Conservation (phyloP, 1,139 yeast genomes). For the Candida mesenterica region DNA sequence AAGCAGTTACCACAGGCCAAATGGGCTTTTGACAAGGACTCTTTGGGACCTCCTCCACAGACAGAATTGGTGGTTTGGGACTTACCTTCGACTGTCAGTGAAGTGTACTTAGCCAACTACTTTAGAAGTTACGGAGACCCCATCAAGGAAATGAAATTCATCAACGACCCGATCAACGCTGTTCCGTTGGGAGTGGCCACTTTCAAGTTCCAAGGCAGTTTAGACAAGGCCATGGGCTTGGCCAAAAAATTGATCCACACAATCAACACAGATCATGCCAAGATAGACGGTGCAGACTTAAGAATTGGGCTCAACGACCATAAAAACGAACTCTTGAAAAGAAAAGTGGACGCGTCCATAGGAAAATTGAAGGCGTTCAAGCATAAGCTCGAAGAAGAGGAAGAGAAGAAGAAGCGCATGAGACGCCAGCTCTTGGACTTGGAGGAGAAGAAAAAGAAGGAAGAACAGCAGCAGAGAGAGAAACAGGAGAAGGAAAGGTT, state of each 20-base stretch:
- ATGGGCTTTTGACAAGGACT: conserved; percentile 62
- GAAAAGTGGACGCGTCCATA: conserved; percentile 33
- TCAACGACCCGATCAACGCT: conserved; percentile 74
- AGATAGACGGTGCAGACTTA: conserved; percentile 41
- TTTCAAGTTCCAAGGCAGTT: conserved; percentile 59
- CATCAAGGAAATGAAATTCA: conserved; percentile 51
- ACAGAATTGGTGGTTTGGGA: conserved; percentile 71
- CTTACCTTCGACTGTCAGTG: conserved; percentile 49
- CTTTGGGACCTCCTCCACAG: conserved; percentile 75
- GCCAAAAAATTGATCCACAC: conserved; percentile 35
- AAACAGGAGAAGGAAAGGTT: conserved; percentile 9
- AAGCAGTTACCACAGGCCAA: conserved; percentile 53
- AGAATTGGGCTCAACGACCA: conserved; percentile 40
- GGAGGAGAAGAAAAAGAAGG: conserved; percentile 25
- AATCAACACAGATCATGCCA: conserved; percentile 28
- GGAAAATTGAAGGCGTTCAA: conserved; percentile 24
- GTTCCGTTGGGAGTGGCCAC: conserved; percentile 77
- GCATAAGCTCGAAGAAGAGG: conserved; percentile 25
- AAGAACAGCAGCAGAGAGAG: conserved; percentile 11
- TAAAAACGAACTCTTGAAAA: conserved; percentile 28
- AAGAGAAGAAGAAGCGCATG: conserved; percentile 28
- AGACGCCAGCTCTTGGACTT: conserved; percentile 16
- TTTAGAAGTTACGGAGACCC: conserved; percentile 61
- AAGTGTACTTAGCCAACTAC: conserved; percentile 47
- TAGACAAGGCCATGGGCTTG: conserved; percentile 50